These are phyloP conservation scores for Magnolia officinalis DNA, from an alignment of 164 flowering plant species.

Conservation along the genomic window DNA sequence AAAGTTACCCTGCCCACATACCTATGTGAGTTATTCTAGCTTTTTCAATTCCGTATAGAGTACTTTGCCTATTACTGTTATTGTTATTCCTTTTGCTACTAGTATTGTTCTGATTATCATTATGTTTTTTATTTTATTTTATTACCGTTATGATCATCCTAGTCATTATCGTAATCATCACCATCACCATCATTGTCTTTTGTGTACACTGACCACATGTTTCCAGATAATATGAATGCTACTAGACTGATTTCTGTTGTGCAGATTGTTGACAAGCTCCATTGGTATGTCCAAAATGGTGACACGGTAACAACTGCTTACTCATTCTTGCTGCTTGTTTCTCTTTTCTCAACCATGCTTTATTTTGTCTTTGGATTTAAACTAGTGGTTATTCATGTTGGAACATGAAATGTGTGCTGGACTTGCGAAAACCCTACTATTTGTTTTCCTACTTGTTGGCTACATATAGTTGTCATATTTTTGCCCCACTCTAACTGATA, in stretches of 20 bases:
- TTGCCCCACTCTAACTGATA: too few species aligned
- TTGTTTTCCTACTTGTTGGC: too few species aligned
- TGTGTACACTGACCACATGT: background rate
- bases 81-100: background rate
- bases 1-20: too few species aligned
- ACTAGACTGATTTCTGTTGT: constrained; percentile 6
- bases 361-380: background rate
- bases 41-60: too few species aligned
- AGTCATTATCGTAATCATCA: background rate
- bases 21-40: too few species aligned
- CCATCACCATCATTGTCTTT: background rate
- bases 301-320: constrained; percentile 49
- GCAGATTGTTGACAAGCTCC: constrained; percentile 80
- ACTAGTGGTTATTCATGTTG: too few species aligned
- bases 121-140: too few species aligned
- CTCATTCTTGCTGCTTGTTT: background rate
- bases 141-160: background rate
- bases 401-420: too few species aligned
- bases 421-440: too few species aligned
- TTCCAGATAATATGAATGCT: background rate
- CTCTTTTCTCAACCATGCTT: background rate
- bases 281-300: constrained; percentile 56
- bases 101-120: background rate
- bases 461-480: too few species aligned
- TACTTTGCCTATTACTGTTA: background rate